A percentile compares a stretch with the other conserved stretches of the same genome.
phyloP scores from a whole-genome alignment of 2,329 filamentous ascomycete species.

The Claviceps purpurea region DNA sequence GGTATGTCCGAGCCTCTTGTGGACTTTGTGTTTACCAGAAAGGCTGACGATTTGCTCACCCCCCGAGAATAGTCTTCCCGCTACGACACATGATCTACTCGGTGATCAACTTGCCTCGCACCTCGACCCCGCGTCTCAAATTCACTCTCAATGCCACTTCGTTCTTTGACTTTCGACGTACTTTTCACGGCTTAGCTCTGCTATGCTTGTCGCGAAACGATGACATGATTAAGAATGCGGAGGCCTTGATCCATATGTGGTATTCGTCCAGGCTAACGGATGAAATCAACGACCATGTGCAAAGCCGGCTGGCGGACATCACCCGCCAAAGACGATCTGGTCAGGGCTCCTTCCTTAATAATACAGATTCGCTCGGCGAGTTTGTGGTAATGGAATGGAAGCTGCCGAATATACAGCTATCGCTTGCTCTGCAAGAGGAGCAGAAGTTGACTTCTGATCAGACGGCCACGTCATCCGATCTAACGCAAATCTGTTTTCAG shows the following conservation, averaged over 20 bases:
- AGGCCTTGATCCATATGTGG: conserved; percentile 14
- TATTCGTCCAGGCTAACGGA: conserved; percentile 12
- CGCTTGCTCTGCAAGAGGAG: background rate
- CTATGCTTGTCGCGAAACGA: background rate
- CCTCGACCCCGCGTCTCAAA: conserved; percentile 7
- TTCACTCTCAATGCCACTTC: conserved; percentile 7
- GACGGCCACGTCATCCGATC: background rate
- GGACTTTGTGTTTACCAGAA: background rate
- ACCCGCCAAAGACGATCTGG: background rate
- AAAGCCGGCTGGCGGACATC: background rate
- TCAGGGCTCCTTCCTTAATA: background rate
- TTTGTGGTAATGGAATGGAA: background rate
- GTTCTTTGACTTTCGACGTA: background rate
- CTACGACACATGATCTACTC: conserved; percentile 16
- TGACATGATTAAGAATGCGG: conserved; percentile 10
- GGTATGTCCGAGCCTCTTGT: conserved; percentile 6
- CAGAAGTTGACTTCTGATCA: background rate
- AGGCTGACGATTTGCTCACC: background rate
- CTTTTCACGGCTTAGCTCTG: background rate
- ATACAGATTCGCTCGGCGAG: background rate
- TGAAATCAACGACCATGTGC: background rate
- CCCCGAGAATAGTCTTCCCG: conserved; percentile 7
- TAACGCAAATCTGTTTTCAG: background rate
- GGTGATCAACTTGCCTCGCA: conserved; percentile 10
- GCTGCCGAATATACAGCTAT: background rate